Base-by-base conservation (phyloP, 495 filamentous ascomycete species). In the Aspergillus sparsus region DNA sequence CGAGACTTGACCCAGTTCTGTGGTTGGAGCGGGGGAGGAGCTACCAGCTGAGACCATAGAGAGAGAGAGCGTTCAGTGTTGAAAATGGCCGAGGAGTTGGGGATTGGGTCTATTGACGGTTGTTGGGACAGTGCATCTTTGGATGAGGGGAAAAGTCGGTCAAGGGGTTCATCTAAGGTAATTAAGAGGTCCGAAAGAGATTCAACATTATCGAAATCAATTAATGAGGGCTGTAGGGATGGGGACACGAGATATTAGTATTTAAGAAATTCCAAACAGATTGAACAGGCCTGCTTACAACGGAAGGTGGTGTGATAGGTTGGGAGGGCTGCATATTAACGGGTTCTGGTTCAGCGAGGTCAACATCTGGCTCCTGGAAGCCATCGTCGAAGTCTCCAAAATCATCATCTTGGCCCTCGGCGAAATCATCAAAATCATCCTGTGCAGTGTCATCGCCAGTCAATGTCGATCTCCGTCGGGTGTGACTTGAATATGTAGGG, bases 1-100 rank as follows among this genome's bases (percentile, higher is more conserved):
- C 93, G 92, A 50, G 91, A 96, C 57, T 95, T 91, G 60, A 96
- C 92, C 94, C 94, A 99, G 74, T 99, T 93, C 0, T 95, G 93
- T 1, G 94, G 95, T 70, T 96, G 92, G 32, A 98, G 84, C 3
- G 94, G 92, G 1, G 94, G 94, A 18, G 94, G 93, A 2, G 93
- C 93, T 15, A 95, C 89, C 34, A 99, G 87, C 75, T 99, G 95
- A 33, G 92, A 90, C 94, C 94, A 99, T 39, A 99, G 83, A 5
- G 95, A 96, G 62, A 88, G 84, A 63, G 89, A 93, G 53, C 85
- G 82, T 62, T 84, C 79, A 47, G 83, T 83, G 63, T 69, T 79
- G 65, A 81, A 82, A 60, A 80, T 78, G 58, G 78, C 76, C n/a
- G 78, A 66, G 21, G 68, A 65, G 63, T 79, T 76, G 27, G 68